Evolutionary conservation across 192 early-diverging fungal species (phyloP).

Genomic region (Globomyces pollinis-pini): DNA sequence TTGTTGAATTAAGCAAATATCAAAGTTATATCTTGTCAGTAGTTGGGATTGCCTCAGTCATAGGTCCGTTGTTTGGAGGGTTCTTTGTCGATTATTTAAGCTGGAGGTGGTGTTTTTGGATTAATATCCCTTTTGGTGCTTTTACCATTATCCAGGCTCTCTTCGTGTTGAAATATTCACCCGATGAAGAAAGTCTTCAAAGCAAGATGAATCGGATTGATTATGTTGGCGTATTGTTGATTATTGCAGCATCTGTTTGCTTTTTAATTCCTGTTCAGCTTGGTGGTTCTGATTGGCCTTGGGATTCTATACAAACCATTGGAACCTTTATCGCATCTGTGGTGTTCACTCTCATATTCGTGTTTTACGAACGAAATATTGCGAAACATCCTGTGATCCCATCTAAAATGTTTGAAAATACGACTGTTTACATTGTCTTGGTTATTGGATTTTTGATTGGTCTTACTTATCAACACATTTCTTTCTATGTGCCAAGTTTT

Average conservation of each 20-base stretch:
- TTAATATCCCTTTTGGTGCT: constrained; percentile 76
- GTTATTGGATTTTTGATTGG: constrained; percentile 31
- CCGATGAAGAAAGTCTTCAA: constrained; percentile 32
- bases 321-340: constrained; percentile 55
- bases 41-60: constrained; percentile 67
- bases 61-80: constrained; percentile 83
- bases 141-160: constrained; percentile 50
- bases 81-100: constrained; percentile 58
- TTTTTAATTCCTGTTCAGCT: constrained; percentile 63
- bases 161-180: constrained; percentile 52
- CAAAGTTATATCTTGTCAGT: constrained; percentile 69
- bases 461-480: constrained; percentile 24
- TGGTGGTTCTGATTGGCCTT: constrained; percentile 64
- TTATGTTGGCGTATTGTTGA: constrained; percentile 47
- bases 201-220: constrained; percentile 66
- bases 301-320: constrained; percentile 53
- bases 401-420: constrained; percentile 47
- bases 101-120: constrained; percentile 63
- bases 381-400: constrained; percentile 69
- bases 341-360: constrained; percentile 53
- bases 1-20: constrained; percentile 80
- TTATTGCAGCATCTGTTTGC: constrained; percentile 47
- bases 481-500: constrained; percentile 18
- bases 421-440: constrained; percentile 24
- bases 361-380: constrained; percentile 52